A percentile compares a stretch with the other conserved stretches of the same genome.
These are phyloP conservation scores for Trifolium repens DNA, from an alignment of 306 rosid genomes.

Conservation along the genomic window DNA sequence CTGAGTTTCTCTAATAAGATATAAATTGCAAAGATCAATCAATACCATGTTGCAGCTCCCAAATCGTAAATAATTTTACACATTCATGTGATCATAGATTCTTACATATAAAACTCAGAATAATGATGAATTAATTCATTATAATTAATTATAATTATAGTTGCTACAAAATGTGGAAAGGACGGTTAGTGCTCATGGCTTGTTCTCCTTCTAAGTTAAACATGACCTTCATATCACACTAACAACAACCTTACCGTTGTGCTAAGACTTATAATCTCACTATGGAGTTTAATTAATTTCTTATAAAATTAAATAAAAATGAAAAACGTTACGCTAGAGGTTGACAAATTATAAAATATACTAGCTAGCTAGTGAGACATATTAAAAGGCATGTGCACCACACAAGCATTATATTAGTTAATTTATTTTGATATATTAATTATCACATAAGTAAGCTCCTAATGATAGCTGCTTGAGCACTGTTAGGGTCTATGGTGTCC, in stretches of 20 bases:
- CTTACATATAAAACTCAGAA: background rate
- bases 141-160: background rate
- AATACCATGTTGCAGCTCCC: constrained; percentile 32
- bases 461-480: constrained; percentile 85
- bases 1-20: constrained; percentile 41
- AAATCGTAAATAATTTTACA: constrained; percentile 31
- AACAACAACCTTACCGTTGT: background rate
- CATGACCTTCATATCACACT: background rate
- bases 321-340: constrained; percentile 2
- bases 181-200: background rate
- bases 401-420: constrained; percentile 15
- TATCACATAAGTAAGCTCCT: constrained; percentile 74
- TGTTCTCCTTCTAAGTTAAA: too few relatives aligned
- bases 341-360: background rate
- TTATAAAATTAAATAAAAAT: background rate
- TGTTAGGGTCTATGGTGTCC: constrained; percentile 71
- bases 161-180: background rate
- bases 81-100: background rate
- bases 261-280: background rate
- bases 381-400: constrained; percentile 42
- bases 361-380: constrained; percentile 27
- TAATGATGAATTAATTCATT: background rate
- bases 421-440: constrained; percentile 34
- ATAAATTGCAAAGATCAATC: constrained; percentile 33
- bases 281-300: background rate